phyloP scores from a whole-genome alignment of 148 eudicot genomes.

The Limonium bicolor region DNA sequence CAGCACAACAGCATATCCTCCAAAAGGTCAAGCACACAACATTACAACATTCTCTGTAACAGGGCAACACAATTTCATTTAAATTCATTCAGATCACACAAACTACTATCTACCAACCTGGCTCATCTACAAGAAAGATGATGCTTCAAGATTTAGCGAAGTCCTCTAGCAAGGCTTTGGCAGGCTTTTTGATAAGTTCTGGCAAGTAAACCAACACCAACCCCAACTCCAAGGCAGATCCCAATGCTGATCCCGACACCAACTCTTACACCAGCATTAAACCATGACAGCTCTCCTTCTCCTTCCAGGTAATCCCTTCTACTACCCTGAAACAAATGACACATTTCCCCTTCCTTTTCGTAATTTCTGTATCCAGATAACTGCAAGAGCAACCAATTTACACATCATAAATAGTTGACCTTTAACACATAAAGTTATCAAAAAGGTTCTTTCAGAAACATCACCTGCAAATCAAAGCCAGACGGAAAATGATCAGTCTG shows the following conservation, averaged over 20 bases:
- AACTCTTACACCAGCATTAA: conserved; percentile 72
- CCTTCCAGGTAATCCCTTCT: conserved; percentile 33
- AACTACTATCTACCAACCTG: too few species aligned
- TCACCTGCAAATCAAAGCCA: conserved; percentile 46
- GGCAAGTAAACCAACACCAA: conserved; percentile 58
- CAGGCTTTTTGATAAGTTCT: conserved; percentile 51
- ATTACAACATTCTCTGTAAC: too few species aligned
- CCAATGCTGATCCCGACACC: conserved; percentile 81
- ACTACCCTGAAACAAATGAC: conserved; percentile 18
- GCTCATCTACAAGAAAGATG: too few species aligned
- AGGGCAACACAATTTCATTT: too few species aligned
- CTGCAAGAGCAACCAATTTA: conserved; percentile 7
- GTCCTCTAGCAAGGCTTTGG: too few species aligned
- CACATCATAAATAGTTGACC: not conserved
- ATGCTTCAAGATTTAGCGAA: too few species aligned
- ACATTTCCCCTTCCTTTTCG: conserved; percentile 25
- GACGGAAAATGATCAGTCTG: not conserved
- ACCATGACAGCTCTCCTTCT: conserved; percentile 65
- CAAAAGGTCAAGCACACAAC: too few species aligned
- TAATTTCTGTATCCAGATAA: conserved; percentile 17
- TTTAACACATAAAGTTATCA: not conserved
- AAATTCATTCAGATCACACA: too few species aligned
- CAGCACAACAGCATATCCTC: too few species aligned
- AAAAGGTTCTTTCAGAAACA: not conserved
- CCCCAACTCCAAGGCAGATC: conserved; percentile 59